Evolutionary conservation across 2,329 filamentous ascomycete species (phyloP).

Genomic region (Pochonia chlamydosporia): DNA sequence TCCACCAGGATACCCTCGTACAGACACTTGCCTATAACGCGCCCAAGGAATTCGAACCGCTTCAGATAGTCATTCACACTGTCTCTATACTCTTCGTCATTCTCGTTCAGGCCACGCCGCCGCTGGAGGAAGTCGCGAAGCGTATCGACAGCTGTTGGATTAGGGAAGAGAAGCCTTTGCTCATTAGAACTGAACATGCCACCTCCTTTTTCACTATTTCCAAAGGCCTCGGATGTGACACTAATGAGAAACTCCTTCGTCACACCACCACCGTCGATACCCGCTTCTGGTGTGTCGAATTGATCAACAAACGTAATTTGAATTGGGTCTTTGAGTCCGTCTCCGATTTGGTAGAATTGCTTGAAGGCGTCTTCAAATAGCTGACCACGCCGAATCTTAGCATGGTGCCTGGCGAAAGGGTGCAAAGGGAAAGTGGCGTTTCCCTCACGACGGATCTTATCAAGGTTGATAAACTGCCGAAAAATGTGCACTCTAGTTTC

Average conservation of each 20-base stretch:
- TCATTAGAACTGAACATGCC: constrained; percentile 78
- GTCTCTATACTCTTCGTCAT: constrained; percentile 50
- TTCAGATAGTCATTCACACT: constrained; percentile 57
- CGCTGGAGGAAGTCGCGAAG: constrained; percentile 53
- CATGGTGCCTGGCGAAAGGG: constrained; percentile 57
- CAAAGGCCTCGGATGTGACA: constrained; percentile 80
- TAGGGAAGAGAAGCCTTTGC: constrained; percentile 82
- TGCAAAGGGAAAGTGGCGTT: constrained; percentile 8
- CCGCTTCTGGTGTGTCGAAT: constrained; percentile 80
- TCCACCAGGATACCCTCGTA: constrained; percentile 96
- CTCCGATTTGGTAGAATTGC: constrained; percentile 75
- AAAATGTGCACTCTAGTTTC: constrained; percentile 88
- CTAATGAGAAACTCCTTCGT: constrained; percentile 95
- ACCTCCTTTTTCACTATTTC: constrained; percentile 33
- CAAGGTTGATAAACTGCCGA: constrained; percentile 80
- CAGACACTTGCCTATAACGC: constrained; percentile 90
- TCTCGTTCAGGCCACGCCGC: constrained; percentile 43
- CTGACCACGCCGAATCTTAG: constrained; percentile 69
- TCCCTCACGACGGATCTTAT: constrained; percentile 34
- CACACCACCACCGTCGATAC: constrained; percentile 94
- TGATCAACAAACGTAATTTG: constrained; percentile 95
- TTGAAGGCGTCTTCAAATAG: constrained; percentile 83
- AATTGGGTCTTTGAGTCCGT: constrained; percentile 87
- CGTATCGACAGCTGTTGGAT: constrained; percentile 71
- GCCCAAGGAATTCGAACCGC: constrained; percentile 85